Evolutionary conservation across 164 flowering plant genomes (phyloP), one percentile per base, ranked within the genome.

Genomic region (Protea cynaroides): DNA sequence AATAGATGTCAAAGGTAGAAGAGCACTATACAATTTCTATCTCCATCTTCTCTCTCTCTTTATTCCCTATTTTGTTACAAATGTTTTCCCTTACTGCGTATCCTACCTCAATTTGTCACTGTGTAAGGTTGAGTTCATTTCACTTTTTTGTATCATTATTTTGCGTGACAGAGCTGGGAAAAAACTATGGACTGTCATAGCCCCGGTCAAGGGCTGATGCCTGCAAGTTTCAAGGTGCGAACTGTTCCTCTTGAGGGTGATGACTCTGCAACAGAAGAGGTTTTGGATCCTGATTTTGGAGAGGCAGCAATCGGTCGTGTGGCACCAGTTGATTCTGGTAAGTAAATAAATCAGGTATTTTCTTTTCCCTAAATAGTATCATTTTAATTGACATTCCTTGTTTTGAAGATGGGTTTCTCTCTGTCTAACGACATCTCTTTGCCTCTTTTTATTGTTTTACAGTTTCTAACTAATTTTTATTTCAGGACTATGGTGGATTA

Each of bases 281-380:
- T 85, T 7, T 72, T 89, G 71, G 96, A 86, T 80, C 90, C 92
- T 38, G 96, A 89, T 66, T 89, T 89, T 79, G 92, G 96, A 56
- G 96, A 87, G 78, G 87, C 90, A 29, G 96, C 92, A 38, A 89
- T 89, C 72, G 96, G 96, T 24, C 92, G 92, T 63, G 96, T 89
- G 62, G 96, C 92, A 24, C 92, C 96, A 12, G 96, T 89, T 73
- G 92, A 89, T 74, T 89, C 95, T 70, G 93, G 93, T 83, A 55
- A 67, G 65, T 60, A 56, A 37, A 54, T 61, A 18, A 49, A 57
- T 36, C 56, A 53, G 46, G 34, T 38, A 24, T 50, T 21, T 8
- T 44, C 22, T 38, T 25, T 59, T 21, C 8, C 18, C 23, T 11
- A 5, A 29, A 52, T 19, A 24, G 18, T 19, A 25, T 23, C 13